Evolutionary conservation across 192 early-diverging fungal genomes (phyloP).

Genomic region (Coemansia sp.): DNA sequence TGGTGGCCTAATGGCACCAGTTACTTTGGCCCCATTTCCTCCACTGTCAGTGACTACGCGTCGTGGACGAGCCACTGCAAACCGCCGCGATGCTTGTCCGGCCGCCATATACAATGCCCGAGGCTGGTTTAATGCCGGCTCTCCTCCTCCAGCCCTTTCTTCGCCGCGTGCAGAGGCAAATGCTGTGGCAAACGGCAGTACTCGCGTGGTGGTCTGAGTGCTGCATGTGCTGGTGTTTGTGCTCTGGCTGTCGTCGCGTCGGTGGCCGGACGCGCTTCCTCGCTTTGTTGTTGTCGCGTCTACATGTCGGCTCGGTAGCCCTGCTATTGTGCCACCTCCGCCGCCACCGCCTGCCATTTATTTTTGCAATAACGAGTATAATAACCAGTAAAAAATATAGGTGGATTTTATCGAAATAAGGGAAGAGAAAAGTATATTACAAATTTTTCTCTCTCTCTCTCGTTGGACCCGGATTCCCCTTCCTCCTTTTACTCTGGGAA

Average conservation of each 20-base stretch:
- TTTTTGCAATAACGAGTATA: no score
- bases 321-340: neutral
- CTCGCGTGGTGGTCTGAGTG: conserved; percentile 26
- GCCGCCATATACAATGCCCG: neutral
- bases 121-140: no score
- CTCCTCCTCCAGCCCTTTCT: no score
- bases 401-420: no score
- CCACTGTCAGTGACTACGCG: conserved; percentile 28
- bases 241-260: conserved; percentile 43
- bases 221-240: conserved; percentile 37
- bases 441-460: no score
- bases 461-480: no score
- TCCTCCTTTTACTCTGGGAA: no score
- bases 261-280: neutral
- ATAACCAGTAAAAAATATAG: no score
- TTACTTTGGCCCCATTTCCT: neutral
- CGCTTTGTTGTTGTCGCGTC: neutral
- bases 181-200: conserved; percentile 44
- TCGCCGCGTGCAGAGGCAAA: no score
- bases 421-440: no score
- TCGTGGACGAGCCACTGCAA: conserved; percentile 38
- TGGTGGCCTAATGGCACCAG: neutral
- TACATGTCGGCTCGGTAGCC: neutral
- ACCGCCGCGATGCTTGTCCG: conserved; percentile 9
- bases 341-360: neutral